Percentiles rank a stretch among this genome's conserved stretches.
Conservation (phyloP, 1,284 basidiomycete genomes). For the Cystobasidium pallidum region DNA sequence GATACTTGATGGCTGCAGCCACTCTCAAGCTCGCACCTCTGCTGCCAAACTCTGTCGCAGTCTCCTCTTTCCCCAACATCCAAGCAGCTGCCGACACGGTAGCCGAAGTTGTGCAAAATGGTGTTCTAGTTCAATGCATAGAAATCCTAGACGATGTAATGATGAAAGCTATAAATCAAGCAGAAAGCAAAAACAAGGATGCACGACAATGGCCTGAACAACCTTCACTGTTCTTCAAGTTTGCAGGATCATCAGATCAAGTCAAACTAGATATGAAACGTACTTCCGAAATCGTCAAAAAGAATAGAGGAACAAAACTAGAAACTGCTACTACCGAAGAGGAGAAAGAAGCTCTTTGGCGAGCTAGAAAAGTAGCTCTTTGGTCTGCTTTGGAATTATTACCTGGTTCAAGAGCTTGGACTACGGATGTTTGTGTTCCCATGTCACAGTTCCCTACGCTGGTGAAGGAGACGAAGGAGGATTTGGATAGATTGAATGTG, state of each 20-base stretch:
- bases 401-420: slow-evolving; percentile 48
- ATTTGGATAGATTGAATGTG: slow-evolving; percentile 29
- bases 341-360: slow-evolving; percentile 79
- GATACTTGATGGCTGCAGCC: slow-evolving; percentile 57
- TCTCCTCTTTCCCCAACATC: slow-evolving; percentile 61
- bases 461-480: slow-evolving; percentile 50
- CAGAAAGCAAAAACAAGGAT: slow-evolving; percentile 63
- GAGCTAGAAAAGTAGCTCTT: slow-evolving; percentile 71
- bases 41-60: slow-evolving; percentile 68
- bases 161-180: slow-evolving; percentile 65
- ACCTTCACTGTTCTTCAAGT: slow-evolving; percentile 83
- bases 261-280: slow-evolving; percentile 66
- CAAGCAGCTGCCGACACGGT: slow-evolving; percentile 70
- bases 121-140: slow-evolving; percentile 63
- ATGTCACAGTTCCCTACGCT: slow-evolving; percentile 50
- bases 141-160: slow-evolving; percentile 69
- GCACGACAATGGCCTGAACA: slow-evolving; percentile 65
- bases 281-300: slow-evolving; percentile 62
- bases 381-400: slow-evolving; percentile 49
- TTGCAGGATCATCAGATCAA: slow-evolving; percentile 63
- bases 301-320: slow-evolving; percentile 72
- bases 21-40: slow-evolving; percentile 79
- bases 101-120: slow-evolving; percentile 63
- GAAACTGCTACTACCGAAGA: slow-evolving; percentile 68
- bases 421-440: slow-evolving; percentile 54